phyloP scores from a whole-genome alignment of 2,329 filamentous ascomycete species.

The Fusarium newnesense region DNA sequence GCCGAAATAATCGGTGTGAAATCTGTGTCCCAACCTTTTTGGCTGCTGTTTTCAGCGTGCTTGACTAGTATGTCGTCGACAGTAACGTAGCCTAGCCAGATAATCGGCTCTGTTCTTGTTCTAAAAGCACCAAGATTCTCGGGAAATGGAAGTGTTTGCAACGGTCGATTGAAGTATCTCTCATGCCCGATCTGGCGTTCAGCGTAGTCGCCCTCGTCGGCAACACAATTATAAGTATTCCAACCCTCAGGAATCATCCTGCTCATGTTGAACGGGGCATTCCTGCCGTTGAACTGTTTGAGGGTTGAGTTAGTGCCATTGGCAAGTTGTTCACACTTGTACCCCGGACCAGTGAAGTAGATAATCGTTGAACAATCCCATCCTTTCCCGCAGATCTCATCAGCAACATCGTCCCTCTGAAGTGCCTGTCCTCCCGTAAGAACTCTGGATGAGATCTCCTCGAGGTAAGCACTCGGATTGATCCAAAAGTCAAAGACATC shows the following conservation, averaged over 20 bases:
- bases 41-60: neutral
- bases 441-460: conserved; percentile 11
- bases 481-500: conserved; percentile 32
- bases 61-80: conserved; percentile 8
- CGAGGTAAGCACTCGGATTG: conserved; percentile 1
- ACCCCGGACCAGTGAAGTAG: conserved; percentile 28
- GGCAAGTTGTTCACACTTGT: conserved; percentile 18
- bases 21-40: conserved; percentile 1
- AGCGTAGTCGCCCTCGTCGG: conserved; percentile 24
- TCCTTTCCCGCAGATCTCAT: conserved; percentile 15
- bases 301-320: neutral
- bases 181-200: neutral
- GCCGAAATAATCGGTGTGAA: conserved; percentile 18
- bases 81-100: conserved; percentile 29
- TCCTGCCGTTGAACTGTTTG: neutral
- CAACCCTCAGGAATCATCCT: conserved; percentile 11
- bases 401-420: conserved; percentile 7
- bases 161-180: neutral
- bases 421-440: conserved; percentile 18
- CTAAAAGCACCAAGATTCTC: conserved; percentile 16
- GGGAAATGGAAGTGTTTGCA: neutral
- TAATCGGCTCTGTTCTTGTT: conserved; percentile 20
- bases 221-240: conserved; percentile 14
- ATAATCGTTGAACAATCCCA: conserved; percentile 32
- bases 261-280: conserved; percentile 27